Conservation (phyloP, 2,329 filamentous ascomycete species). For the Clonostachys chloroleuca region DNA sequence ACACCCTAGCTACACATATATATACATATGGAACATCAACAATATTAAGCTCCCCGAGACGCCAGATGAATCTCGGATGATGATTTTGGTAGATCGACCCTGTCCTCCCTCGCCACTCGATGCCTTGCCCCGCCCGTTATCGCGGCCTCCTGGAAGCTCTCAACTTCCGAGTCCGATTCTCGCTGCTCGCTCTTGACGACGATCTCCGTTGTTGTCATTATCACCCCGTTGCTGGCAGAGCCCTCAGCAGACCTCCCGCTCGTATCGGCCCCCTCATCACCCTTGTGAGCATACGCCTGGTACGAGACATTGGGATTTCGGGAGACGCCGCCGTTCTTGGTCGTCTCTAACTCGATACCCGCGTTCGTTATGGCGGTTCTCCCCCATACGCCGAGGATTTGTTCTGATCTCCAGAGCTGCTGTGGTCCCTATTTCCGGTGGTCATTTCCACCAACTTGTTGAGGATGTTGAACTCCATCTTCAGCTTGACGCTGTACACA, state of each 20-base stretch:
- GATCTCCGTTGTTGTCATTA: neutral
- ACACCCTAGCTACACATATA: too few relatives aligned
- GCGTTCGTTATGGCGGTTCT: neutral
- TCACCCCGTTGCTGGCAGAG: neutral
- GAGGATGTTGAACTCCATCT: constrained; percentile 20
- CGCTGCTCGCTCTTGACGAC: neutral
- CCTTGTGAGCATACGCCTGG: neutral
- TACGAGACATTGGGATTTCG: neutral
- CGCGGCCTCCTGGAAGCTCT: neutral
- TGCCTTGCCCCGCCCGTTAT: too few relatives aligned
- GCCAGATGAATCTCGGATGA: too few relatives aligned
- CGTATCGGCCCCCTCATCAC: neutral
- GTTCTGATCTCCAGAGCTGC: neutral
- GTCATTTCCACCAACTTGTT: constrained; percentile 17
- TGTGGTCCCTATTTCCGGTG: neutral
- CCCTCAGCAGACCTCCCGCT: neutral
- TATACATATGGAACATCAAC: too few relatives aligned
- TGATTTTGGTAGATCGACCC: too few relatives aligned
- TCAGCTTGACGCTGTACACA: constrained; percentile 20
- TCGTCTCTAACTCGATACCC: neutral
- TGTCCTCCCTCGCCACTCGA: too few relatives aligned
- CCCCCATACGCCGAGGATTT: neutral
- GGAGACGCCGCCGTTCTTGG: neutral
- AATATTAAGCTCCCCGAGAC: too few relatives aligned
- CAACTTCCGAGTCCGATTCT: neutral